Evolutionary conservation across 345 rosid species (phyloP).

Genomic region (Salix brachista): DNA sequence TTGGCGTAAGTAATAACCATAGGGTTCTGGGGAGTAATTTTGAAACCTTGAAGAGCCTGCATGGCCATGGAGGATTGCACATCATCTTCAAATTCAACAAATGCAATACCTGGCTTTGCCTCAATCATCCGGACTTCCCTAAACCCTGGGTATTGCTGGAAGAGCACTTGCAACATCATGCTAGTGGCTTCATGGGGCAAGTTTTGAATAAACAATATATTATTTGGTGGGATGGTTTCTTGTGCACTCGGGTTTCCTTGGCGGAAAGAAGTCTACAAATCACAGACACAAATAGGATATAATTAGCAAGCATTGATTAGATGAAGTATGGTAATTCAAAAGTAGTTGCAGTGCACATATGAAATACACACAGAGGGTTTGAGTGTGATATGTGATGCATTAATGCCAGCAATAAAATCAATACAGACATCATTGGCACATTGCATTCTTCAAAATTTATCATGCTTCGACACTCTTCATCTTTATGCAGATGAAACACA

Average conservation of each 20-base stretch:
- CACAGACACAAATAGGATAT: neutral
- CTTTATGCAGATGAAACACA: neutral
- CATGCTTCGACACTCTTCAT: neutral
- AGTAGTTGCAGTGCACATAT: neutral
- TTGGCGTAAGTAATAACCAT: slow-evolving; percentile 88
- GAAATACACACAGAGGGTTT: neutral
- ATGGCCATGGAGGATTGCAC: slow-evolving; percentile 76
- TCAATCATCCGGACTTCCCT: slow-evolving; percentile 89
- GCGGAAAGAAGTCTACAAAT: slow-evolving; percentile 52
- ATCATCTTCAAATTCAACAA: slow-evolving; percentile 86
- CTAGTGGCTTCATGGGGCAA: slow-evolving; percentile 83
- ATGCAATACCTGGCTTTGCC: slow-evolving; percentile 94
- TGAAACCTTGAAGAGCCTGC: slow-evolving; percentile 90
- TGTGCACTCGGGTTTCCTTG: slow-evolving; percentile 39
- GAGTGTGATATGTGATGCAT: neutral
- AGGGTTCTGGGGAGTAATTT: slow-evolving; percentile 76
- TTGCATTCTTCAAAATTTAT: neutral
- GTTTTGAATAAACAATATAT: slow-evolving; percentile 83
- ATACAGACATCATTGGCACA: neutral
- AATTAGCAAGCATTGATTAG: neutral
- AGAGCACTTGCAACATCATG: slow-evolving; percentile 74
- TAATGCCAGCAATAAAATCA: neutral
- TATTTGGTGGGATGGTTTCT: slow-evolving; percentile 71
- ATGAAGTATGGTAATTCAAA: neutral
- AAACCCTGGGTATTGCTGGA: slow-evolving; percentile 80